phyloP scores from a whole-genome alignment of 2,329 filamentous ascomycete genomes.

The Fusarium drepaniforme region DNA sequence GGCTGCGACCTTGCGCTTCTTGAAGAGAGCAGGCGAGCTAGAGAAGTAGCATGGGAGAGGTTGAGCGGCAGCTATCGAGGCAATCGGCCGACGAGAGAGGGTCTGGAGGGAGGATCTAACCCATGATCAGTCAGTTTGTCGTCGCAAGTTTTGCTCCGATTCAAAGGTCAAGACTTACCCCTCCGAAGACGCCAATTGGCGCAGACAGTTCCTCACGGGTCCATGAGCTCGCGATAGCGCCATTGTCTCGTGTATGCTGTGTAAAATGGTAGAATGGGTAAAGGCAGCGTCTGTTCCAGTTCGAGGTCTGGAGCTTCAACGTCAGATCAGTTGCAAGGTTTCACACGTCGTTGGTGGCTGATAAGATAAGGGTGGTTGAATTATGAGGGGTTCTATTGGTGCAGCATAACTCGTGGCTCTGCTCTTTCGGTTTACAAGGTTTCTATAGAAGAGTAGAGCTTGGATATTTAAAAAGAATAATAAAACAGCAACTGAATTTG shows the following conservation, averaged over 20 bases:
- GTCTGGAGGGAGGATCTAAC: slow-evolving; percentile 31
- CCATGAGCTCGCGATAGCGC: slow-evolving; percentile 41
- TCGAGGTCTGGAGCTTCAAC: slow-evolving; percentile 40
- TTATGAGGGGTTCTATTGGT: neutral
- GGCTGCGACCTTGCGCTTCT: slow-evolving; percentile 55
- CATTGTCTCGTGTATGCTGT: slow-evolving; percentile 26
- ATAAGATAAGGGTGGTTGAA: slow-evolving; percentile 41
- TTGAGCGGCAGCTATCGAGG: neutral
- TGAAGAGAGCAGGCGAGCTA: slow-evolving; percentile 46
- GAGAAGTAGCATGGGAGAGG: slow-evolving; percentile 45
- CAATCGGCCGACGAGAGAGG: slow-evolving; percentile 23
- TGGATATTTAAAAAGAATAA: neutral
- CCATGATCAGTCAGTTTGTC: slow-evolving; percentile 29
- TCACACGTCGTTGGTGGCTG: slow-evolving; percentile 5
- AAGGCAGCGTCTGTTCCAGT: slow-evolving; percentile 1
- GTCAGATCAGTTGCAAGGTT: slow-evolving; percentile 36
- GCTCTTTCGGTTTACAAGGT: neutral
- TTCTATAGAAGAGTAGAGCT: neutral
- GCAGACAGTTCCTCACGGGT: slow-evolving; percentile 35
- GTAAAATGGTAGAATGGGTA: neutral
- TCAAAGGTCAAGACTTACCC: slow-evolving; percentile 24
- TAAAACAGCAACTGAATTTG: neutral
- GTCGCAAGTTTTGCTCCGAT: neutral
- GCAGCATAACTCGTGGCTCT: neutral
- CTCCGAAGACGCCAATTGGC: slow-evolving; percentile 41